Evolutionary conservation across 2,329 filamentous ascomycete genomes (phyloP).

Genomic region (Talaromyces sp.): DNA sequence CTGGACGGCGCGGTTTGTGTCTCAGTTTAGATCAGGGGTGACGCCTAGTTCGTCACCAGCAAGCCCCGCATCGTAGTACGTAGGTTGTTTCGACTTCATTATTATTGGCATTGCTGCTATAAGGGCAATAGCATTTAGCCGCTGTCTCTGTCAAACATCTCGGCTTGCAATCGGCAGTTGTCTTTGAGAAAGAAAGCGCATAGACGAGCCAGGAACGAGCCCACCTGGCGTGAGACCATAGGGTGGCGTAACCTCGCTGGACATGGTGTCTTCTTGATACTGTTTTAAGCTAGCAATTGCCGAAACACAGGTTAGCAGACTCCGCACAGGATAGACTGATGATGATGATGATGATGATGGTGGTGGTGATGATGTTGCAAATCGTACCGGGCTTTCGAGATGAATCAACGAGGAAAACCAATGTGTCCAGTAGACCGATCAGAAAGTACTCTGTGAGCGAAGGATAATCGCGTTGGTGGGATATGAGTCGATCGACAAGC

Average conservation of each 20-base stretch:
- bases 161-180: neutral
- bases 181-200: no score
- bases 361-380: neutral
- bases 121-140: neutral
- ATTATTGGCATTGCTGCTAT: neutral
- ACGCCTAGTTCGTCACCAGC: neutral
- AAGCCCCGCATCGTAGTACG: neutral
- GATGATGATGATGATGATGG: neutral
- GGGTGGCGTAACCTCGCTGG: neutral
- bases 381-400: neutral
- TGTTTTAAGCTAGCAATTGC: neutral
- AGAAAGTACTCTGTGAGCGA: neutral
- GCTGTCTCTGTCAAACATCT: neutral
- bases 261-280: neutral
- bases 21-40: neutral
- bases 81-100: constrained; percentile 3
- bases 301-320: neutral
- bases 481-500: neutral
- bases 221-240: neutral
- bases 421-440: neutral
- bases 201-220: neutral
- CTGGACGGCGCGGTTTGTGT: neutral
- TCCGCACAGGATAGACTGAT: neutral
- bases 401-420: neutral
- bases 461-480: neutral